These are phyloP conservation scores for Populus trichocarpa DNA, from an alignment of 441 rosid genomes.

Conservation along the genomic window DNA sequence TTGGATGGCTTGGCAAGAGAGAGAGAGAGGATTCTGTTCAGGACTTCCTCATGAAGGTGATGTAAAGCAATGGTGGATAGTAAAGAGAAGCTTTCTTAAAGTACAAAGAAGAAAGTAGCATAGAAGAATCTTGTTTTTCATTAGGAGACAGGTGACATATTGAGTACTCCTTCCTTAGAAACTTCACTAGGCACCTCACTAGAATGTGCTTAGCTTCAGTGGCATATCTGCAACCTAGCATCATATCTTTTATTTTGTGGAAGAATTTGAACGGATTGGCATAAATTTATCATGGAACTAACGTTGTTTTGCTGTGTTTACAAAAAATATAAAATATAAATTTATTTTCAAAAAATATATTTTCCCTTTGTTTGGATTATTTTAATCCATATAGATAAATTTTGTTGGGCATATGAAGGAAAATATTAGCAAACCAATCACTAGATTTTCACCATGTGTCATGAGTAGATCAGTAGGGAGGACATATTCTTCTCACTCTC, in stretches of 20 bases:
- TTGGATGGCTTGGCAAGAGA: neutral
- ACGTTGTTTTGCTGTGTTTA: neutral
- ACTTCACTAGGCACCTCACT: neutral
- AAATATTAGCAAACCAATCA: neutral
- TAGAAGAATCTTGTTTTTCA: conserved; percentile 31
- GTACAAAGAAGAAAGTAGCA: conserved; percentile 15
- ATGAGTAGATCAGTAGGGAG: conserved; percentile 1
- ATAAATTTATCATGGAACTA: neutral
- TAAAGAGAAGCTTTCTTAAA: conserved; percentile 10
- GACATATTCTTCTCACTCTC: conserved; percentile 12
- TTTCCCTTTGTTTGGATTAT: neutral
- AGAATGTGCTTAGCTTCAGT: neutral
- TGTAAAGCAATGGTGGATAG: conserved; percentile 11
- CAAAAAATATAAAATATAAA: neutral
- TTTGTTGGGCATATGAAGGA: conserved; percentile 11
- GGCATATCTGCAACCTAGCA: neutral
- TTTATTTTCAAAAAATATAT: neutral
- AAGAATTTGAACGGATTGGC: neutral
- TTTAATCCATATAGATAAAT: neutral
- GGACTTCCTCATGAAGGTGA: conserved; percentile 20
- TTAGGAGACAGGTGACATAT: conserved; percentile 19
- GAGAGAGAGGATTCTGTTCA: conserved; percentile 2
- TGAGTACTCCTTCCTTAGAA: neutral
- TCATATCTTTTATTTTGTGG: neutral
- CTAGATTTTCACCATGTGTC: neutral